Base-by-base conservation (phyloP, 495 filamentous ascomycete species). In the Ramalina intermedia region DNA sequence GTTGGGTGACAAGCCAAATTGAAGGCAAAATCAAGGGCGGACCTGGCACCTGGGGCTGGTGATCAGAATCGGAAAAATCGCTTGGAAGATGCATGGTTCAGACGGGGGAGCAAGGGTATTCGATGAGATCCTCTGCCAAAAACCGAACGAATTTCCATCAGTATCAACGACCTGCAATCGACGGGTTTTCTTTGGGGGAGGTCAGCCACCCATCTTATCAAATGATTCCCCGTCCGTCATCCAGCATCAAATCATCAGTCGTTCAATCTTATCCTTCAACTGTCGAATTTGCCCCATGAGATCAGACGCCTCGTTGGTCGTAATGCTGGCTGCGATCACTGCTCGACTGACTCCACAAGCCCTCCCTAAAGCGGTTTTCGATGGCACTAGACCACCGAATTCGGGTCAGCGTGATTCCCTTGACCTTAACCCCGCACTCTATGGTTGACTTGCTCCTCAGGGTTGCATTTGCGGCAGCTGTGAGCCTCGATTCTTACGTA, bases 261-360 rank as follows among this genome's bases (percentile, higher is more conserved):
- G 76, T 74, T 98, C 91, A 38, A 98, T 87, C 81, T 95, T 91
- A 64, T 89, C 82, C 75, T 90, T 94, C 58, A 96, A 67, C 41
- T 40, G 27, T 50, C 82, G 71, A 64, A 96, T 95, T 75, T 91
- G 85, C 54, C 72, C 71, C 67, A 80, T 81, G 27, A 96, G 72
- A 61, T 96, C 91, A 49, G 76, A 82, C 13, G 84, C 86, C 69
- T 96, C 91, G 73, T 96, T 96, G 57, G 84, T 87, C 36, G 87
- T 94, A 60, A 96, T 90, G 53, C 76, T 81, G 37, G 78, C 81
- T 37, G 84, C 80, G 57, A 98, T 96, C 37, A 98, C 88, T 39
- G 87, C 76, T 36, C 91, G 71, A 55, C 73, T 80, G 45, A 95
- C 89, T 71, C 89, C 89, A 62, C 80, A 84, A 16, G 54, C 54